Conservation (phyloP, 2,329 filamentous ascomycete genomes). For the Colletotrichum tofieldiae region DNA sequence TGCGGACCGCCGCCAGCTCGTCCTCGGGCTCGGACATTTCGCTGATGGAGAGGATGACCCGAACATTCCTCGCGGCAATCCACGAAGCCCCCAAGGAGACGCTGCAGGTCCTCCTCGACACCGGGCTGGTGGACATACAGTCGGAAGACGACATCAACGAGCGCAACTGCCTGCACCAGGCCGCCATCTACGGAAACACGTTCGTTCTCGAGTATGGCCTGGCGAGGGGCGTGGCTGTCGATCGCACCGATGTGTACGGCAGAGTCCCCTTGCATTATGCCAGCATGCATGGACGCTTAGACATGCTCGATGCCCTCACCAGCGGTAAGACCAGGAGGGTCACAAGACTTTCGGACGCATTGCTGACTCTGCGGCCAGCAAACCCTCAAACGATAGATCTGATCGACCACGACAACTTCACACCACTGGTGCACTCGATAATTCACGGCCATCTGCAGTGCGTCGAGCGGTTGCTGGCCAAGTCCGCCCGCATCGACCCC, state of each 20-base stretch:
- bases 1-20: conserved; percentile 69
- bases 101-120: conserved; percentile 83
- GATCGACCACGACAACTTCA: conserved; percentile 98
- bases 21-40: conserved; percentile 68
- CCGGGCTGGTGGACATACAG: conserved; percentile 87
- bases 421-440: conserved; percentile 94
- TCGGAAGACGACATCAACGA: conserved; percentile 99
- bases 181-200: conserved; percentile 91
- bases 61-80: conserved; percentile 91
- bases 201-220: conserved; percentile 85
- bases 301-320: conserved; percentile 84
- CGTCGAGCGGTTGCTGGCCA: conserved; percentile 82
- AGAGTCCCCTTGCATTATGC: conserved; percentile 95
- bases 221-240: conserved; percentile 81
- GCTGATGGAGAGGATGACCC: conserved; percentile 83
- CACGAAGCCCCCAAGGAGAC: conserved; percentile 86
- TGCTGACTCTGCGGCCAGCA: conserved; percentile 58
- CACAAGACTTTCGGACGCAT: conserved; percentile 21
- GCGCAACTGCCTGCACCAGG: conserved; percentile 95
- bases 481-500: conserved; percentile 88
- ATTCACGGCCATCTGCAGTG: conserved; percentile 88
- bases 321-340: conserved; percentile 61
- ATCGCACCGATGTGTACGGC: conserved; percentile 92
- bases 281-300: conserved; percentile 91
- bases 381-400: conserved; percentile 84